Evolutionary conservation across 148 eudicot genomes (phyloP), one percentile per base, ranked within the genome.

Genomic region (Rhododendron ovatum): DNA sequence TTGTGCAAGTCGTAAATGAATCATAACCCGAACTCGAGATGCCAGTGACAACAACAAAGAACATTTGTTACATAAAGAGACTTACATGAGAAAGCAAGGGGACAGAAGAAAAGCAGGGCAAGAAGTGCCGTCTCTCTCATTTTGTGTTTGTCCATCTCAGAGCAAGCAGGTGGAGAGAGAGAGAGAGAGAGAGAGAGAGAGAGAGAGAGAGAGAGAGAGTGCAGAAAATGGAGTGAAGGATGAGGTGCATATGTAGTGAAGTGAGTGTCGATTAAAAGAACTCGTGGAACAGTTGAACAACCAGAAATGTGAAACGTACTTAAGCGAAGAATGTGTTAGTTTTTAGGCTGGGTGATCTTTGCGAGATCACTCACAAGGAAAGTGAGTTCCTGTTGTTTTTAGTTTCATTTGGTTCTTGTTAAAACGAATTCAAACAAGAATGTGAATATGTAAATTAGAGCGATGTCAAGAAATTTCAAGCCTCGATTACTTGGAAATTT

Each of bases 1-100:
- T 4, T 0, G 59, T 55, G 20, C 59, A 55, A 55, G 20, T 15
- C 59, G 59, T 55, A 3, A 51, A 55, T 15, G 59, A 55, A 13
- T 55, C 15, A 4, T 14, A 15, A 55, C 20, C 22, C 22, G 18
- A 55, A 15, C 59, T 55, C 59, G 20, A 15, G 20, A 3, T 14
- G 20, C 20, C 9, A 17, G 61, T 55, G 20, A 17, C 61, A 53
- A 53, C 57, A 55, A 18, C 24, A 18, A 53, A 53, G 57, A 53
- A 53, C 17, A 17, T 55, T 18, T 55, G 61, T 55, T 55, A 55
- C 61, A 18, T 5, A 55, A 43, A 28, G 45, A 41, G 18, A 63
- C 86, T 87, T 37, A 87, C 91, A 17, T 84, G 89, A 86, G 83
- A 87, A 86, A 75, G 59, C 79, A 81, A 81, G 41, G 48, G 78